Evolutionary conservation across 2,329 filamentous ascomycete species (phyloP).

Genomic region (Fusarium equiseti): DNA sequence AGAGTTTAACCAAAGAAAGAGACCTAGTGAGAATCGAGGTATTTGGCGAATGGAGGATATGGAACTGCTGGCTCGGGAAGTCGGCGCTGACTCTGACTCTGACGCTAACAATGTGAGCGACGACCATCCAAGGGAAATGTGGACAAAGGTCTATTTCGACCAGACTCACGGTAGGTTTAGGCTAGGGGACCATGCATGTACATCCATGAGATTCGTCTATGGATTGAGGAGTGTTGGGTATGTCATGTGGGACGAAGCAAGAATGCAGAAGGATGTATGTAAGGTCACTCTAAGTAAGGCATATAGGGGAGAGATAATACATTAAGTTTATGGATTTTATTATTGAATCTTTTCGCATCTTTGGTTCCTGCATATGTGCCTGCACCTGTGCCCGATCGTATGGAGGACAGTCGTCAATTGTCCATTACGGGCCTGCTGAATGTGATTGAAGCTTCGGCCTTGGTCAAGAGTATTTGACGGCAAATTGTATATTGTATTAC

Average conservation of each 20-base stretch:
- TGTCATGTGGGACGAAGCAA: constrained; percentile 38
- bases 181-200: constrained; percentile 25
- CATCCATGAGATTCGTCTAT: constrained; percentile 39
- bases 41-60: constrained; percentile 36
- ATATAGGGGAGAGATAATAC: too few relatives aligned
- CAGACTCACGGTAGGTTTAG: constrained; percentile 27
- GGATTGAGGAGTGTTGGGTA: constrained; percentile 17
- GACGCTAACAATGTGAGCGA: constrained; percentile 29
- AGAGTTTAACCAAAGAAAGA: constrained; percentile 25
- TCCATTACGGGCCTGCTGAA: too few relatives aligned
- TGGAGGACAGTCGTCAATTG: too few relatives aligned
- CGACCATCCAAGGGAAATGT: constrained; percentile 19
- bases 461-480: too few relatives aligned
- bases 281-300: too few relatives aligned
- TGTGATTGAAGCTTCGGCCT: too few relatives aligned
- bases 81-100: constrained; percentile 29
- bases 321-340: too few relatives aligned
- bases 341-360: too few relatives aligned
- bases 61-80: constrained; percentile 30
- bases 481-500: too few relatives aligned
- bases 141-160: constrained; percentile 39
- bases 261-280: constrained; percentile 22
- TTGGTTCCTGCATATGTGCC: too few relatives aligned
- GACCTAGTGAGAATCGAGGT: constrained; percentile 1
- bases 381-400: too few relatives aligned